Base-by-base conservation (phyloP, 2,329 filamentous ascomycete genomes). In the Rugonectria rugulosa region DNA sequence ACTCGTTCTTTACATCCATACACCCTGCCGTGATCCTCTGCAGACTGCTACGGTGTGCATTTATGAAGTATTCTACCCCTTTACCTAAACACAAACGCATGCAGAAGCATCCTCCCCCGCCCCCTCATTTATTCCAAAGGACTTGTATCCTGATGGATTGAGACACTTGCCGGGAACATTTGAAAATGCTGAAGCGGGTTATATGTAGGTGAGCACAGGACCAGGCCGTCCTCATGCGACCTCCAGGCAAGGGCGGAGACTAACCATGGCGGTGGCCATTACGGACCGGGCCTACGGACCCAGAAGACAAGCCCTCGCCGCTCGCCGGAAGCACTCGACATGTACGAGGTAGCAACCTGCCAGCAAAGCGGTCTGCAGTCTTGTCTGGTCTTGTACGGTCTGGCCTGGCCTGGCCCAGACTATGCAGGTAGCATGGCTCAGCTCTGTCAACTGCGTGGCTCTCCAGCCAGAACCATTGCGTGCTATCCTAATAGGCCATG, bases 141-240 rank as follows among this genome's bases (percentile, higher is more conserved):
- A 23, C 42, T 49, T 46, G 27, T 21, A 41, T 21, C 40, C 52
- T 41, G 19, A 34, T 41, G 53, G 19, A 47, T 57, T 40, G 45
- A 43, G 29, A 56, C 29, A 47, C 34, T 31, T 31, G 36, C 32
- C 34, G 41, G 20, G 40, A 38, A 49, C 40, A 47, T 51, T 45
- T 50, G 56, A 44, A 50, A 46, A 17, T 31, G 10, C 24, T 47
- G 43, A 36, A 26, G 12, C 41, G 24, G 37, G 53, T 56, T n/a
- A 49, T 42, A 59, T 47, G 38, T 49, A 56, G 44, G 44, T 53
- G 61, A 61, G 57, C 61, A 62, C 46, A 46, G 57, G 57, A 58
- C 60, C 52, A 53, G 65, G 65, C 56, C 63, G 63, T 64, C 53
- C 61, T 47, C 46, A 65, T 61, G 65, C 65, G 65, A 60, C 65